Conservation (phyloP, 192 early-diverging fungal genomes). For the Umbelopsis sp. region DNA sequence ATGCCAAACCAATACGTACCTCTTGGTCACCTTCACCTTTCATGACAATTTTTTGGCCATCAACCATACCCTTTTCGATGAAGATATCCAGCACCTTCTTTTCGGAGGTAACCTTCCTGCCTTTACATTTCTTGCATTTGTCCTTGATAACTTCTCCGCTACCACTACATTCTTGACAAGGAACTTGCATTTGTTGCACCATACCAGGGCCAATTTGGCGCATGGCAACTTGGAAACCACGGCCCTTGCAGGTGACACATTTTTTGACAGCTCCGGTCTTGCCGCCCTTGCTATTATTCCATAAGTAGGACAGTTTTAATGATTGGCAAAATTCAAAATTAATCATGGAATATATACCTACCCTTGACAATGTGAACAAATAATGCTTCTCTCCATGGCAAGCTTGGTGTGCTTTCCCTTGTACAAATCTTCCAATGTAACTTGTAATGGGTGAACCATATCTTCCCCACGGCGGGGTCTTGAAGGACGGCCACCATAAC, state of each 20-base stretch:
- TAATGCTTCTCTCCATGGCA: slow-evolving; percentile 78
- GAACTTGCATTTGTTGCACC: slow-evolving; percentile 89
- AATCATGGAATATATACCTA: slow-evolving; percentile 23
- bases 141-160: slow-evolving; percentile 85
- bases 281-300: slow-evolving; percentile 72
- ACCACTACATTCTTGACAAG: slow-evolving; percentile 80
- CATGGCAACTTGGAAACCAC: slow-evolving; percentile 78
- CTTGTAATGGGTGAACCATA: slow-evolving; percentile 74
- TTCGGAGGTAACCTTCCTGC: slow-evolving; percentile 79
- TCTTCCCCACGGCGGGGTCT: slow-evolving; percentile 51
- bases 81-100: slow-evolving; percentile 90
- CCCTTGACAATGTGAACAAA: slow-evolving; percentile 66
- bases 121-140: slow-evolving; percentile 93
- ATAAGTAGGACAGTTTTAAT: background rate
- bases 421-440: slow-evolving; percentile 93
- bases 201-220: slow-evolving; percentile 86
- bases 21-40: slow-evolving; percentile 94
- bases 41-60: slow-evolving; percentile 90
- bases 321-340: too few species aligned
- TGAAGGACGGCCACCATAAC: slow-evolving; percentile 37
- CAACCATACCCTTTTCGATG: slow-evolving; percentile 92
- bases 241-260: slow-evolving; percentile 76
- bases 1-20: slow-evolving; percentile 15
- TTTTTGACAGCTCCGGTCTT: slow-evolving; percentile 73
- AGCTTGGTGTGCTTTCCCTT: slow-evolving; percentile 84